These are phyloP conservation scores for Amanita jacksonii DNA, from an alignment of 768 basidiomycete genomes.

Conservation along the genomic window DNA sequence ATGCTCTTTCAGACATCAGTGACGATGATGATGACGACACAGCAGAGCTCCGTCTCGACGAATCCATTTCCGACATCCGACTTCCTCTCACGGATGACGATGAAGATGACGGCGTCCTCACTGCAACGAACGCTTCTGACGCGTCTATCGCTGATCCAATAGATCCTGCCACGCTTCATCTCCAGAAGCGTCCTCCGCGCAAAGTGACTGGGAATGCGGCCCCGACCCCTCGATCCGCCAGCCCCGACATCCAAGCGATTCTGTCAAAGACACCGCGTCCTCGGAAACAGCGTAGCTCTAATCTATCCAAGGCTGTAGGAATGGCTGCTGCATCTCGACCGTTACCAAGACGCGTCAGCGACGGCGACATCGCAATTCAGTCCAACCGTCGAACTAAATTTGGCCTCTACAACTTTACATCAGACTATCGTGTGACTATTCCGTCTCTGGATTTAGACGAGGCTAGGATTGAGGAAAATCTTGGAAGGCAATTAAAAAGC, in stretches of 20 bases:
- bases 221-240: constrained; percentile 12
- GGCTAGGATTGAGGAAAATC: constrained; percentile 3
- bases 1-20: constrained; percentile 21
- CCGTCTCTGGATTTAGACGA: not conserved
- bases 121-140: constrained; percentile 7
- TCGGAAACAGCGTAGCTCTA: constrained; percentile 11
- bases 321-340: constrained; percentile 3
- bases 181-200: constrained; percentile 10
- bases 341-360: constrained; percentile 9
- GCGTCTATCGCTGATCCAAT: constrained; percentile 22
- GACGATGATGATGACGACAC: constrained; percentile 14
- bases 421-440: not conserved
- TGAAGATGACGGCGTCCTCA: constrained; percentile 12
- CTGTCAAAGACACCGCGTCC: constrained; percentile 29
- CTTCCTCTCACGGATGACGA: constrained; percentile 23
- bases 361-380: constrained; percentile 4
- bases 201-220: constrained; percentile 2
- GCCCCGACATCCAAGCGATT: constrained; percentile 31
- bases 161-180: constrained; percentile 19
- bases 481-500: constrained; percentile 17
- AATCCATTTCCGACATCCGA: constrained; percentile 29
- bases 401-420: not conserved
- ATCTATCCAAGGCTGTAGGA: not conserved
- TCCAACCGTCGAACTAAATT: not conserved
- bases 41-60: constrained; percentile 17